phyloP scores from a whole-genome alignment of 2,329 filamentous ascomycete genomes.

The Acarospora socialis region DNA sequence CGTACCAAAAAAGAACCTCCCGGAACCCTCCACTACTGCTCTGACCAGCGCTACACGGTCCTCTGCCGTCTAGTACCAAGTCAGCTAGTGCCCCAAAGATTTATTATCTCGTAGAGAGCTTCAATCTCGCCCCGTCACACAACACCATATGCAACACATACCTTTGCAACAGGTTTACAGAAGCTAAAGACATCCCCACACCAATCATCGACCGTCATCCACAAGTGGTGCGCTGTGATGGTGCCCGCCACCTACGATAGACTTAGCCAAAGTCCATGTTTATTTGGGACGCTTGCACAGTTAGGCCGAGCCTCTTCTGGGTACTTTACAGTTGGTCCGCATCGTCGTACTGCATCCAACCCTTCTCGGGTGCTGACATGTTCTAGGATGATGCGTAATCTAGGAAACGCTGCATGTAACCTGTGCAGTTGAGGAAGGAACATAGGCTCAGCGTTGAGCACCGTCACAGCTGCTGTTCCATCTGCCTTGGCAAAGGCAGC shows the following conservation, averaged over 20 bases:
- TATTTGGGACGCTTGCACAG: no score
- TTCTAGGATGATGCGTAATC: constrained; percentile 40
- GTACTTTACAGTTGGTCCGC: no score
- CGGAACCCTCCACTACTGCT: constrained; percentile 39
- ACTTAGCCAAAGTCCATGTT: no score
- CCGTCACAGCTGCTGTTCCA: constrained; percentile 30
- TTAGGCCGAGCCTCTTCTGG: no score
- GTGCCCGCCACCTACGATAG: constrained; percentile 42
- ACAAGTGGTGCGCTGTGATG: constrained; percentile 78
- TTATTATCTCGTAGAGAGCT: no score
- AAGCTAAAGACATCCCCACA: constrained; percentile 62
- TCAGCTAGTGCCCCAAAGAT: not conserved
- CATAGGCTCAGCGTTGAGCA: constrained; percentile 54
- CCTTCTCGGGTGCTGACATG: not conserved
- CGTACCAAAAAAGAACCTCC: constrained; percentile 52
- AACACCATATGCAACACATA: no score
- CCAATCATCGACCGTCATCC: constrained; percentile 64
- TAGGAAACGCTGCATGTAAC: constrained; percentile 62
- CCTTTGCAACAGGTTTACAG: constrained; percentile 61
- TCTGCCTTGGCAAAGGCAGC: constrained; percentile 11
- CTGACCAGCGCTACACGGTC: constrained; percentile 60
- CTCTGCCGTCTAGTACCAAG: constrained; percentile 37
- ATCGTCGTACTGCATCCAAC: no score
- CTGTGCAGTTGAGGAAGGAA: constrained; percentile 70
- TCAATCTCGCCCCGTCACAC: no score